Evolutionary conservation across 2,329 filamentous ascomycete species (phyloP).

Genomic region (Huntiella decipiens): DNA sequence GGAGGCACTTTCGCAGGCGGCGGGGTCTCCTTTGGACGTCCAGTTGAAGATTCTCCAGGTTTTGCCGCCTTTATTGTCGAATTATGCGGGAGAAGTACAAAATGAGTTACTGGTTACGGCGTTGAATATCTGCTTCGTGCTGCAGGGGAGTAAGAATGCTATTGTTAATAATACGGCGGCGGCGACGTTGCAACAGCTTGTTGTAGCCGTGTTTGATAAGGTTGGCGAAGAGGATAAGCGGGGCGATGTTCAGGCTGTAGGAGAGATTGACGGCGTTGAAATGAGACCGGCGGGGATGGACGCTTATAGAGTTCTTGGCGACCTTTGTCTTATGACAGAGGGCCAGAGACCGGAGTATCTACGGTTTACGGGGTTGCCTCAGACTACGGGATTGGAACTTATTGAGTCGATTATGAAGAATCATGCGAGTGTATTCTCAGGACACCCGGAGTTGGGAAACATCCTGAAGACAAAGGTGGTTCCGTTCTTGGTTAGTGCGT

Average conservation of each 20-base stretch:
- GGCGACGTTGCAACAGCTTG: constrained; percentile 86
- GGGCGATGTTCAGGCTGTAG: constrained; percentile 38
- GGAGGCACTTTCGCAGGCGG: constrained; percentile 70
- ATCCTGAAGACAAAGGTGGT: constrained; percentile 61
- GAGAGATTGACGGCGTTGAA: constrained; percentile 47
- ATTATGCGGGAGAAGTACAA: constrained; percentile 65
- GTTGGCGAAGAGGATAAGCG: constrained; percentile 63
- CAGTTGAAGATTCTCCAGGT: constrained; percentile 93
- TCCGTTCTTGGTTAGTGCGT: constrained; percentile 59
- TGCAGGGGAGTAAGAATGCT: constrained; percentile 80
- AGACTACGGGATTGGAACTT: constrained; percentile 73
- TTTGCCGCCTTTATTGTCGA: constrained; percentile 72
- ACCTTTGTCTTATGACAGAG: constrained; percentile 74
- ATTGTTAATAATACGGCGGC: constrained; percentile 92
- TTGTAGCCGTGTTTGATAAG: constrained; percentile 85
- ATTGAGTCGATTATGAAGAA: constrained; percentile 81
- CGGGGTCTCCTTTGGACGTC: constrained; percentile 64
- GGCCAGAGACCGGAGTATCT: constrained; percentile 69
- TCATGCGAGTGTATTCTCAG: constrained; percentile 60
- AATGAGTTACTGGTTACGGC: constrained; percentile 65
- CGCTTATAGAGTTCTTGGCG: constrained; percentile 70
- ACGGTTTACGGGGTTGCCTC: constrained; percentile 55
- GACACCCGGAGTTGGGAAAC: constrained; percentile 62
- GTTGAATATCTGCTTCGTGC: constrained; percentile 75
- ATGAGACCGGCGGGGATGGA: constrained; percentile 65